Percentiles rank a stretch among this genome's conserved stretches.
These are phyloP conservation scores for Cladosporium sp. DNA, from an alignment of 2,329 filamentous ascomycete genomes.

Conservation along the genomic window DNA sequence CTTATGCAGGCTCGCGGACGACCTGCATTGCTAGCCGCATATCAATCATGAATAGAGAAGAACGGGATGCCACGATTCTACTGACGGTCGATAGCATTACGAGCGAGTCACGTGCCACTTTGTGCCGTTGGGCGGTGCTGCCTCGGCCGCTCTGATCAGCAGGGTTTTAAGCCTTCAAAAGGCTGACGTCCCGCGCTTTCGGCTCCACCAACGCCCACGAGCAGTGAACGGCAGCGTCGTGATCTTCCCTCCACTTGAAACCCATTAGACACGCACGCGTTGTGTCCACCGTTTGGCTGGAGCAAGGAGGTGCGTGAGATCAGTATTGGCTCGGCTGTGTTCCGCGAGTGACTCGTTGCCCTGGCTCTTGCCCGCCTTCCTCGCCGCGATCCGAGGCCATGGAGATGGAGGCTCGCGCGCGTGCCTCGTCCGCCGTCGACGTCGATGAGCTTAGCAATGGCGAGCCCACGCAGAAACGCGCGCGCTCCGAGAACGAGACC, in stretches of 20 bases:
- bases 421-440: slow-evolving; percentile 14
- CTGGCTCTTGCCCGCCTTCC: not conserved
- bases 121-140: not conserved
- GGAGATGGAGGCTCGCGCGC: slow-evolving; percentile 11
- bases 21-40: no score
- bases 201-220: slow-evolving; percentile 4
- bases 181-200: not conserved
- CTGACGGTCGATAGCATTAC: no score
- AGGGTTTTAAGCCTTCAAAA: not conserved
- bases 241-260: slow-evolving; percentile 11
- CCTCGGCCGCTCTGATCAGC: not conserved
- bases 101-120: not conserved
- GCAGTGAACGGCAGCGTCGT: not conserved
- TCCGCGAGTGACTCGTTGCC: not conserved
- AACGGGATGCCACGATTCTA: no score
- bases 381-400: not conserved
- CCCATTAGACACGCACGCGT: slow-evolving; percentile 3
- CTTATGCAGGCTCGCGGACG: no score
- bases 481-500: slow-evolving; percentile 16
- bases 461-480: slow-evolving; percentile 20
- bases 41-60: no score
- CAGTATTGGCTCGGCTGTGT: slow-evolving; percentile 10
- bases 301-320: slow-evolving; percentile 3
- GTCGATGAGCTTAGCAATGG: slow-evolving; percentile 13
- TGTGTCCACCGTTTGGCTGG: slow-evolving; percentile 3